These are phyloP conservation scores for Citrus sp. DNA, from an alignment of 345 rosid species.

Conservation along the genomic window DNA sequence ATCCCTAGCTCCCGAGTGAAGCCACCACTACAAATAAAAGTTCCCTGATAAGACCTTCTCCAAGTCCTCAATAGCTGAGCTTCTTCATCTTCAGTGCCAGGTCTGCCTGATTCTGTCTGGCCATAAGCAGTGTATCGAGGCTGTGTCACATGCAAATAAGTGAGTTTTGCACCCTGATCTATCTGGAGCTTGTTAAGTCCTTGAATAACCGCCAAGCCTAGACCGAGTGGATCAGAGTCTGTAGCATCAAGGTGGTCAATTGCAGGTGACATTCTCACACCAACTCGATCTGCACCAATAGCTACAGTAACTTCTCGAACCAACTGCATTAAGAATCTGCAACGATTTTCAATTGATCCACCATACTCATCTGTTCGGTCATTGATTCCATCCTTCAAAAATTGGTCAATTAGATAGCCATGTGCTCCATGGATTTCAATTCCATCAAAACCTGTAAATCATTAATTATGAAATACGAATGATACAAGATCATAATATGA, in stretches of 20 bases:
- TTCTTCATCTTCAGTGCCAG: conserved; percentile 59
- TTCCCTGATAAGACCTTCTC: conserved; percentile 60
- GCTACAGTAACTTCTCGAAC: conserved; percentile 53
- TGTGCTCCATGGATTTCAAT: conserved; percentile 88
- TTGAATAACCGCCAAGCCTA: conserved; percentile 61
- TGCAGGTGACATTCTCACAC: conserved; percentile 78
- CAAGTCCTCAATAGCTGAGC: conserved; percentile 45
- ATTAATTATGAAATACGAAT: neutral
- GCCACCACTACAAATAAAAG: conserved; percentile 76
- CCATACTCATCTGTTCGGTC: conserved; percentile 79
- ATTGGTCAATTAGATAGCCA: conserved; percentile 86
- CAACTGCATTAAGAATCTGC: conserved; percentile 61
- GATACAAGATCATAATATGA: neutral
- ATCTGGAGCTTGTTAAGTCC: conserved; percentile 59
- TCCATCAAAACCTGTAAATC: conserved; percentile 67
- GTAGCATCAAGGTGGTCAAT: conserved; percentile 71
- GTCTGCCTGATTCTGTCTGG: conserved; percentile 54
- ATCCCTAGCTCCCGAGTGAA: conserved; percentile 66
- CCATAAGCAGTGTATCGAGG: conserved; percentile 73
- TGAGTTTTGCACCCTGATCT: conserved; percentile 44
- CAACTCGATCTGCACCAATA: conserved; percentile 57
- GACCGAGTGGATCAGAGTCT: conserved; percentile 70
- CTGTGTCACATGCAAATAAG: conserved; percentile 80
- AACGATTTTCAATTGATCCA: conserved; percentile 60
- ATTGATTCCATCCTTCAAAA: conserved; percentile 76